Conservation (phyloP, 805 yeast species). For the Limtongozyma cylindracea region DNA sequence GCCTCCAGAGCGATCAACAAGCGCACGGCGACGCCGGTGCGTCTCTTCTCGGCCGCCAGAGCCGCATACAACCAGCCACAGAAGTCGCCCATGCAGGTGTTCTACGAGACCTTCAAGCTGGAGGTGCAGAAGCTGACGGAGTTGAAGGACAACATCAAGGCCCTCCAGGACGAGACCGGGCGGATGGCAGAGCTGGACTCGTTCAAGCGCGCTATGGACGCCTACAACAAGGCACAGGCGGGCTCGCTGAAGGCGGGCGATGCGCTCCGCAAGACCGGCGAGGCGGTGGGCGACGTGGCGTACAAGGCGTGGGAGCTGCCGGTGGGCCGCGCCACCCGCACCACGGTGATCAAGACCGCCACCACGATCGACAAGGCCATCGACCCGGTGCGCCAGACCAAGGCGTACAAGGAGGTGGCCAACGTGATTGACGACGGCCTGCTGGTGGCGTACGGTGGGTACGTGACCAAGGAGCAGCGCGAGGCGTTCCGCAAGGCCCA, state of each 20-base stretch:
- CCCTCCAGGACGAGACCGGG: slow-evolving; percentile 88
- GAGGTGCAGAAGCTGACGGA: slow-evolving; percentile 87
- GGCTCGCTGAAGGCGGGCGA: slow-evolving; percentile 41
- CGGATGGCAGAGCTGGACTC: slow-evolving; percentile 86
- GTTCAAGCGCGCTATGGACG: slow-evolving; percentile 78
- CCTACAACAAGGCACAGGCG: slow-evolving; percentile 66
- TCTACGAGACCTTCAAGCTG: slow-evolving; percentile 69
- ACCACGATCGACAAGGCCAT: slow-evolving; percentile 68
- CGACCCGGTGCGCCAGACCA: slow-evolving; percentile 84
- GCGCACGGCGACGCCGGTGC: neutral
- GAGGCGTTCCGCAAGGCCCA: slow-evolving; percentile 29
- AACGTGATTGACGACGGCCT: slow-evolving; percentile 87
- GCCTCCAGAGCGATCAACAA: neutral
- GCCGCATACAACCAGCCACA: neutral
- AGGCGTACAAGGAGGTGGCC: slow-evolving; percentile 68
- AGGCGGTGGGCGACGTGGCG: slow-evolving; percentile 76
- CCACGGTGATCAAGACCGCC: slow-evolving; percentile 62
- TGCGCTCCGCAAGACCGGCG: slow-evolving; percentile 75
- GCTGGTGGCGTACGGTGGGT: slow-evolving; percentile 77
- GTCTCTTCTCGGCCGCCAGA: neutral
- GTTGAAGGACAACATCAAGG: slow-evolving; percentile 78
- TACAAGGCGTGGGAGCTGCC: slow-evolving; percentile 90
- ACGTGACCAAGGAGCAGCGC: slow-evolving; percentile 66
- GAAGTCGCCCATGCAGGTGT: slow-evolving; percentile 70
- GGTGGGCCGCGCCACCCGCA: slow-evolving; percentile 71